Conservation (phyloP, 2,329 filamentous ascomycete genomes). For the Calonectria fujianensis region DNA sequence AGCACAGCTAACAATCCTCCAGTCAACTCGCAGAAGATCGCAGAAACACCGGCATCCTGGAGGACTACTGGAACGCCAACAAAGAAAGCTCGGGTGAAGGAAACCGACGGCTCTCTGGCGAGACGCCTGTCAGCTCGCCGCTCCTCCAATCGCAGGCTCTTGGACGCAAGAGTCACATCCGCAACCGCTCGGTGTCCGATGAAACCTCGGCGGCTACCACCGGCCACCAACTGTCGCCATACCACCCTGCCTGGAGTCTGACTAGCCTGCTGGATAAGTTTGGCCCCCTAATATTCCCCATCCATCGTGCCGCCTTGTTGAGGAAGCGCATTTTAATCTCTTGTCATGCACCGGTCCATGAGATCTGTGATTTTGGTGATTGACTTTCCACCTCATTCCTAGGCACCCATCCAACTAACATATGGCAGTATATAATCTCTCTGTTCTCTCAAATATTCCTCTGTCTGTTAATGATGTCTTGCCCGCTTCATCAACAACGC, state of each 20-base stretch:
- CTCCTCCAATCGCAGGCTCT: constrained; percentile 59
- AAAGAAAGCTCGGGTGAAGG: constrained; percentile 62
- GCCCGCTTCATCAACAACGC: constrained; percentile 75
- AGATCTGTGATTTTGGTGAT: constrained; percentile 91
- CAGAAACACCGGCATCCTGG: constrained; percentile 77
- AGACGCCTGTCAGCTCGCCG: constrained; percentile 73
- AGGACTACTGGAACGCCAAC: constrained; percentile 85
- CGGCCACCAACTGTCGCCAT: constrained; percentile 81
- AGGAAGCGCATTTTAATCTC: constrained; percentile 93
- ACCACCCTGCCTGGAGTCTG: constrained; percentile 92
- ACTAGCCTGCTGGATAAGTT: constrained; percentile 86
- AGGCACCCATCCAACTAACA: constrained; percentile 42
- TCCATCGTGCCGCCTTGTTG: constrained; percentile 90
- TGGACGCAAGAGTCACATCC: constrained; percentile 67
- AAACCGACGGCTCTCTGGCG: constrained; percentile 60
- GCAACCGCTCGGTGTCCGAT: constrained; percentile 78
- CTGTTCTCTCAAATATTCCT: constrained; percentile 93
- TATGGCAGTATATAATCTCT: constrained; percentile 88
- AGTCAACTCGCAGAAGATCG: constrained; percentile 78
- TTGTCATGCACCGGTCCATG: constrained; percentile 88
- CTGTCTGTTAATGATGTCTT: constrained; percentile 82
- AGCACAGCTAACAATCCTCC: constrained; percentile 48
- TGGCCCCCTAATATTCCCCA: constrained; percentile 92
- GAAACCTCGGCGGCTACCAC: constrained; percentile 74
- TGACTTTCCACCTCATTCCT: constrained; percentile 1